These are phyloP conservation scores for Erigeron philadelphicus DNA, from an alignment of 140 eudicot species.

Conservation along the genomic window DNA sequence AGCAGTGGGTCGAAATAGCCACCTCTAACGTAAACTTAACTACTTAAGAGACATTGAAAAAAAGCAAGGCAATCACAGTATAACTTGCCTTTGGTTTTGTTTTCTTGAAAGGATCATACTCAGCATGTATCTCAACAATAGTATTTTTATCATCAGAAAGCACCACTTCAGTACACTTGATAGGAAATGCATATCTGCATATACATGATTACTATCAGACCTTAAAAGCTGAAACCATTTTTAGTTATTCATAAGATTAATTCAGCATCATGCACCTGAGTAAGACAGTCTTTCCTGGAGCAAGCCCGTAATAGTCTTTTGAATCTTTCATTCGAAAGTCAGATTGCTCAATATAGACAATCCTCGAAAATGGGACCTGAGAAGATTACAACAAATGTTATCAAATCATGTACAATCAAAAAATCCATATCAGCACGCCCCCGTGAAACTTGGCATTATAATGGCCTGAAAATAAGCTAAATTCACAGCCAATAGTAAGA, in stretches of 20 bases:
- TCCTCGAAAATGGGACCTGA: slow-evolving; percentile 82
- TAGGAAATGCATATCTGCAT: slow-evolving; percentile 81
- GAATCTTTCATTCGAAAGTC: slow-evolving; percentile 88
- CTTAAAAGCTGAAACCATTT: neutral
- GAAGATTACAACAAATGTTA: neutral
- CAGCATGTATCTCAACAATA: slow-evolving; percentile 68
- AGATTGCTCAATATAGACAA: slow-evolving; percentile 67
- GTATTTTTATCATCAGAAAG: slow-evolving; percentile 72
- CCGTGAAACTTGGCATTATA: neutral
- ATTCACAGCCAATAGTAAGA: neutral
- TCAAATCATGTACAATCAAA: neutral
- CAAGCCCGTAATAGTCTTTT: slow-evolving; percentile 94
- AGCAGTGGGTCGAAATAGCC: too few relatives aligned
- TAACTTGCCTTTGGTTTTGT: slow-evolving; percentile 73
- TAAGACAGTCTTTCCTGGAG: slow-evolving; percentile 91
- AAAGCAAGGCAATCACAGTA: neutral
- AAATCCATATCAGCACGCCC: neutral
- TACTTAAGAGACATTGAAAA: neutral
- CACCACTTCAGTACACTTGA: slow-evolving; percentile 81
- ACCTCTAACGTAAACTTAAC: neutral
- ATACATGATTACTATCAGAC: slow-evolving; percentile 3
- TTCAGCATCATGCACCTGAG: slow-evolving; percentile 45
- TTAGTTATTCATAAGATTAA: neutral
- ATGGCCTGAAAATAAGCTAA: neutral
- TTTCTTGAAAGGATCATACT: slow-evolving; percentile 79